Percentiles rank a stretch among this genome's conserved stretches.
Evolutionary conservation across 768 basidiomycete genomes (phyloP).

Genomic region (Gymnopilus dilepis): DNA sequence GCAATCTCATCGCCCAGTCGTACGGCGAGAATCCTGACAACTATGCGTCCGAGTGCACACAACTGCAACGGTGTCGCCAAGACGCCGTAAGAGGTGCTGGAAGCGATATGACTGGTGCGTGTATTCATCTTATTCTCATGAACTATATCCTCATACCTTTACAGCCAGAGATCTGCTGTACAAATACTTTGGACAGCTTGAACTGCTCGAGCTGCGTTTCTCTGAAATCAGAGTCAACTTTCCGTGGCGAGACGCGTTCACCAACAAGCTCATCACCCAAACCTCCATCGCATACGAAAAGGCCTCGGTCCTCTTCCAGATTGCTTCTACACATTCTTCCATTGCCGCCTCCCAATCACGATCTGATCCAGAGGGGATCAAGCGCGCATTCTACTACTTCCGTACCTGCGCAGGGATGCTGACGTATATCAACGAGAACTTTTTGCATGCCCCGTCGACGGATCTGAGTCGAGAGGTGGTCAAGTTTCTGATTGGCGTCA

Average conservation of each 20-base stretch:
- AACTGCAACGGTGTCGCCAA: conserved; percentile 89
- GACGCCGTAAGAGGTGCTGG: conserved; percentile 97
- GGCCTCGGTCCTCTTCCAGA: conserved; percentile 96
- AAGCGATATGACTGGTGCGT: conserved; percentile 89
- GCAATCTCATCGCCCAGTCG: conserved; percentile 83
- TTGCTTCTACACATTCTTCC: conserved; percentile 91
- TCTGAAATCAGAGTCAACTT: conserved; percentile 96
- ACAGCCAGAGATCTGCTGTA: conserved; percentile 90
- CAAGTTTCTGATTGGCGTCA: conserved; percentile 88
- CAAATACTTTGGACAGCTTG: conserved; percentile 99
- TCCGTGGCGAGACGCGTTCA: conserved; percentile 97
- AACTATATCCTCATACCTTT: background rate
- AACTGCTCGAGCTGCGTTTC: conserved; percentile 95
- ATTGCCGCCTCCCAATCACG: conserved; percentile 87
- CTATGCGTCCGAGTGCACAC: conserved; percentile 82
- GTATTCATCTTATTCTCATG: background rate
- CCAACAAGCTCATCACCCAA: conserved; percentile 89
- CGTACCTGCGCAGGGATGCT: conserved; percentile 93
- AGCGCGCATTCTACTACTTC: conserved; percentile 92
- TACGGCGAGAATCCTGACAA: conserved; percentile 94
- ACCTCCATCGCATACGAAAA: conserved; percentile 98
- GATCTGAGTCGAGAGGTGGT: conserved; percentile 94
- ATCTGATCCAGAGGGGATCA: conserved; percentile 89
- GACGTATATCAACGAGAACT: conserved; percentile 99
- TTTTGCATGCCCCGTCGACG: conserved; percentile 95